Evolutionary conservation across 148 eudicot genomes (phyloP).

Genomic region (Diospyros lotus): DNA sequence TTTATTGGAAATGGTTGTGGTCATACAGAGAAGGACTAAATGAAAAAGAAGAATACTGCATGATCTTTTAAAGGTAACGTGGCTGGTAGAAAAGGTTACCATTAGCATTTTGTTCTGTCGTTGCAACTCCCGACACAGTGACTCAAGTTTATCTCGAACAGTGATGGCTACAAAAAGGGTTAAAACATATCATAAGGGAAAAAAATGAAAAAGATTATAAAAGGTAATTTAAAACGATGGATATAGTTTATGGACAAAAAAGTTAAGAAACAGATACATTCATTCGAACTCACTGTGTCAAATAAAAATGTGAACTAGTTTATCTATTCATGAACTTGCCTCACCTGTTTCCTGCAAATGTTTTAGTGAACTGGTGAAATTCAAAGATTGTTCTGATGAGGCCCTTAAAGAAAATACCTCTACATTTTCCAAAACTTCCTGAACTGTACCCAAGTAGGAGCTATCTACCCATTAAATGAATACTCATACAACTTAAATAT

Average conservation of each 20-base stretch:
- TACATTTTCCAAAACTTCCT: neutral
- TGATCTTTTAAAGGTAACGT: conserved; percentile 1
- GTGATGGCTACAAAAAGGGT: conserved; percentile 63
- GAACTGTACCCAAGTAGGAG: neutral
- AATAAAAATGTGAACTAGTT: neutral
- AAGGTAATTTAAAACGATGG: neutral
- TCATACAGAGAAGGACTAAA: neutral
- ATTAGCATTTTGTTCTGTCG: conserved; percentile 85
- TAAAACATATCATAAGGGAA: neutral
- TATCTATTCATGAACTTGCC: neutral
- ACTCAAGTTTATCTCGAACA: conserved; percentile 90
- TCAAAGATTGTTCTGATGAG: neutral
- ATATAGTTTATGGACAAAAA: neutral
- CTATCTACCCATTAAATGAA: neutral
- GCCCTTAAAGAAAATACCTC: neutral
- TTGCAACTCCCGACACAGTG: conserved; percentile 89
- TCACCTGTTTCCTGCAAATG: neutral
- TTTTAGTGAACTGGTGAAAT: neutral
- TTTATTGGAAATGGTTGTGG: neutral
- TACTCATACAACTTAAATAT: conserved; percentile 3
- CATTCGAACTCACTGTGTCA: neutral
- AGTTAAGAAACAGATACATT: neutral
- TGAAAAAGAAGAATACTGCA: neutral
- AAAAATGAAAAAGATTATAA: neutral
- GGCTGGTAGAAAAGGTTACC: conserved; percentile 43